Evolutionary conservation across 2,329 filamentous ascomycete species (phyloP), one percentile per base, ranked within the genome.

Genomic region (Leptographium lundbergii): DNA sequence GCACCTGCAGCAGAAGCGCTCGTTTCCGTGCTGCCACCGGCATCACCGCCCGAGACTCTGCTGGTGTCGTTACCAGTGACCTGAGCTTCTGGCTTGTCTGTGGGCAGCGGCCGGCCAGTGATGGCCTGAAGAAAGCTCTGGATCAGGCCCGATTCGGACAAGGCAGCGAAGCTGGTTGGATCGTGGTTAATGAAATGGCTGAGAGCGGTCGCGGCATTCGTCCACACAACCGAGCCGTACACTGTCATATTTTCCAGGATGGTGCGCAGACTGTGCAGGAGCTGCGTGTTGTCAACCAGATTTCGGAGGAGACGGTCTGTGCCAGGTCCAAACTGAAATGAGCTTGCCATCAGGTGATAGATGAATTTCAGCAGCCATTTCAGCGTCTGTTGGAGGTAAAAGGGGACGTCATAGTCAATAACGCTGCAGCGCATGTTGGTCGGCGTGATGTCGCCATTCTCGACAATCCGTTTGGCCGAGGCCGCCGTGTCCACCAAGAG

Each of bases 171-270:
- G 71, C 94, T 99, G 0, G 94, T 99, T 0, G 94, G 94, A 67
- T 99, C 94, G 68, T 97, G 96, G 73, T 99, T 95, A 66, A 99
- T 95, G 71, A 99, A 99, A 66, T 90, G 92, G 68, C 89, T 94
- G 56, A 99, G 77, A 59, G 96, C 92, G 58, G 87, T 91, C 62
- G 96, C 89, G 7, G 91, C 88, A 69, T 91, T 91, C 55, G 91
- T 96, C 94, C 94, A 99, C 6, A 97, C 90, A 61, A 94, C 87
- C 2, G 92, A 94, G 14, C 94, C 94, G 69, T 91, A 99, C 45
- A 85, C 78, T 57, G 77, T 77, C 45, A 88, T 86, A 66, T 95
- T 87, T 63, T 87, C 84, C 63, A 96, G 87, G 53, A 99, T 89
- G 45, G 85, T 80, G 58, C 89, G 85, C 56, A 99, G 78, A 60